Evolutionary conservation across 2,329 filamentous ascomycete genomes (phyloP), one percentile per base, ranked within the genome.

Genomic region (Aspergillus chevalieri): DNA sequence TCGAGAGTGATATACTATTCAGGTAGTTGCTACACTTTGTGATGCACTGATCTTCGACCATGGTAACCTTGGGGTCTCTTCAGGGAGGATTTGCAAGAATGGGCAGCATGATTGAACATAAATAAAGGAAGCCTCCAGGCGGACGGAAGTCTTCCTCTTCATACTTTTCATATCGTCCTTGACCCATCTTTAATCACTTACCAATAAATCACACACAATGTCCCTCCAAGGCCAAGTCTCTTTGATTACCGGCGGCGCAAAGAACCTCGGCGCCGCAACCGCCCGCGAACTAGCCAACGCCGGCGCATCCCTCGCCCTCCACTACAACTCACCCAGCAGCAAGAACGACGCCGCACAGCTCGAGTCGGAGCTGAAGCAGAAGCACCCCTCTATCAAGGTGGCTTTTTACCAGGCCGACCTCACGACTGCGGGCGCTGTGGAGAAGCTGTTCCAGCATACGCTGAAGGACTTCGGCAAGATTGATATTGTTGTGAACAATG

Each of bases 401-500:
- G 58, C 57, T 9, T 68, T 74, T 51, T 75, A 76, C 60, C 65
- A 74, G 52, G 73, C 59, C 14, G 70, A 77, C 51, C 63, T 76
- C 46, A 74, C 70, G 12, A 70, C 65, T 7, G 71, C 66, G 3
- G 58, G 51, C 3, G 70, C 68, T 2, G 70, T 76, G 15, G 60
- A 69, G 15, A 56, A 64, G 21, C 64, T 77, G n/a, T 75, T 76
- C 57, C 57, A 69, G 36, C 56, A 62, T 3, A 66, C 68, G 8
- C 47, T 73, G 8, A 60, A 65, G 34, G 69, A 75, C 49, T 72
- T 77, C 54, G 72, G 71, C 8, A 63, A 67, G 46, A 65, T 79
- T 43, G 74, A 79, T 54, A 74, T 78, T 49, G 69, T 78, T 3
- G 65, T 78, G 55, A 78, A 78, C 60, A 78, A 74, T 12, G 67